A percentile compares a stretch with the other conserved stretches of the same genome.
Evolutionary conservation across 345 rosid genomes (phyloP).

Genomic region (Camelina hispida): DNA sequence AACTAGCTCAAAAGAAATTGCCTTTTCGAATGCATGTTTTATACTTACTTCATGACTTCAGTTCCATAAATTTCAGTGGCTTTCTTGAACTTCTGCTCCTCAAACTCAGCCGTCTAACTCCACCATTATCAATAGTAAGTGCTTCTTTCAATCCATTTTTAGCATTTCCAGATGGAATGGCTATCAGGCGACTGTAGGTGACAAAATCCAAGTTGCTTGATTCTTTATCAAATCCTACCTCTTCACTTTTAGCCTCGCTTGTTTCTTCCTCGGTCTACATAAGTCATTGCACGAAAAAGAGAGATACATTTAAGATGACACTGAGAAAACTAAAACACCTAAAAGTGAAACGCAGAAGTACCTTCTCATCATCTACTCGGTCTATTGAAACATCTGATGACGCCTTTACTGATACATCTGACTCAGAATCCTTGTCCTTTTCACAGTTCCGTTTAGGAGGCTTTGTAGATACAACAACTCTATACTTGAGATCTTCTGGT

Average conservation of each 20-base stretch:
- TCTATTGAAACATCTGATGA: slow-evolving; percentile 44
- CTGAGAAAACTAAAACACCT: not conserved
- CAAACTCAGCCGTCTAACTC: slow-evolving; percentile 66
- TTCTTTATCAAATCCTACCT: slow-evolving; percentile 42
- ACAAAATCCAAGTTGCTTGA: slow-evolving; percentile 40
- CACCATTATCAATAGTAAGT: slow-evolving; percentile 54
- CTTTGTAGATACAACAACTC: slow-evolving; percentile 70
- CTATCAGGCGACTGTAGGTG: slow-evolving; percentile 57
- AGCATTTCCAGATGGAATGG: slow-evolving; percentile 66
- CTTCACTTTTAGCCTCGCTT: slow-evolving; percentile 46
- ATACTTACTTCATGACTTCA: slow-evolving; percentile 60
- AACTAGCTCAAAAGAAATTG: slow-evolving; percentile 6
- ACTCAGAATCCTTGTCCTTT: slow-evolving; percentile 55
- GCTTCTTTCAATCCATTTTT: slow-evolving; percentile 56
- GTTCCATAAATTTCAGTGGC: slow-evolving; percentile 58
- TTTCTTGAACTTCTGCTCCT: slow-evolving; percentile 69
- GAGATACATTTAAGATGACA: slow-evolving; percentile 5
- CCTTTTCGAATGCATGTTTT: not conserved
- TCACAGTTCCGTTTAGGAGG: slow-evolving; percentile 55
- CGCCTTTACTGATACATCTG: slow-evolving; percentile 54
- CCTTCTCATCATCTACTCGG: slow-evolving; percentile 49
- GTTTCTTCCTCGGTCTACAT: slow-evolving; percentile 56
- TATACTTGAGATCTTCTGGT: slow-evolving; percentile 66
- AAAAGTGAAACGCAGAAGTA: slow-evolving; percentile 8
- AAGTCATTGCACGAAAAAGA: slow-evolving; percentile 5